These are phyloP conservation scores for Hamamelis virginiana DNA, from an alignment of 164 flowering plant species.

Conservation along the genomic window DNA sequence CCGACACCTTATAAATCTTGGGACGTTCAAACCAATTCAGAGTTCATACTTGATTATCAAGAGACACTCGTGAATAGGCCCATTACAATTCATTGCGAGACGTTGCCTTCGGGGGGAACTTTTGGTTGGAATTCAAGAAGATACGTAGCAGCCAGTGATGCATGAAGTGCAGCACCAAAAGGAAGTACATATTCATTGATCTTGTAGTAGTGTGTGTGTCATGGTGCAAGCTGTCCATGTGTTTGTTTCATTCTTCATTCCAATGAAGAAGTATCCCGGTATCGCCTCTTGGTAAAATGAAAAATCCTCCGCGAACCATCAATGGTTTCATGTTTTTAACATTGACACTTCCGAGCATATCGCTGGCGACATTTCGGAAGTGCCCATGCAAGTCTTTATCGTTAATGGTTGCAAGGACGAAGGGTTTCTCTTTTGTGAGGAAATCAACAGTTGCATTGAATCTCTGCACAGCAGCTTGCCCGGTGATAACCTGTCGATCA, in stretches of 20 bases:
- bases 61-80: background rate
- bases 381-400: conserved; percentile 34
- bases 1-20: no score
- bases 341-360: conserved; percentile 39
- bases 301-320: conserved; percentile 65
- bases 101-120: conserved; percentile 4
- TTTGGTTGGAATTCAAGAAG: conserved; percentile 29
- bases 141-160: conserved; percentile 60
- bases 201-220: conserved; percentile 57
- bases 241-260: conserved; percentile 50
- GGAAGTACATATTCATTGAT: conserved; percentile 69
- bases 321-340: conserved; percentile 35
- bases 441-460: conserved; percentile 53
- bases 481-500: conserved; percentile 44
- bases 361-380: conserved; percentile 34
- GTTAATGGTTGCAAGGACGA: conserved; percentile 45
- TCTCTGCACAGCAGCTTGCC: conserved; percentile 61
- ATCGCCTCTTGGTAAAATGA: conserved; percentile 43
- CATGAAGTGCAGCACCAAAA: conserved; percentile 78
- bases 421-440: conserved; percentile 17
- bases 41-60: no score
- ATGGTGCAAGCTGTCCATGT: conserved; percentile 14
- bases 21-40: no score
- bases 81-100: conserved; percentile 27
- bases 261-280: conserved; percentile 51